These are phyloP conservation scores for Berberis thunbergii DNA, from an alignment of 164 flowering plant species.

Conservation along the genomic window DNA sequence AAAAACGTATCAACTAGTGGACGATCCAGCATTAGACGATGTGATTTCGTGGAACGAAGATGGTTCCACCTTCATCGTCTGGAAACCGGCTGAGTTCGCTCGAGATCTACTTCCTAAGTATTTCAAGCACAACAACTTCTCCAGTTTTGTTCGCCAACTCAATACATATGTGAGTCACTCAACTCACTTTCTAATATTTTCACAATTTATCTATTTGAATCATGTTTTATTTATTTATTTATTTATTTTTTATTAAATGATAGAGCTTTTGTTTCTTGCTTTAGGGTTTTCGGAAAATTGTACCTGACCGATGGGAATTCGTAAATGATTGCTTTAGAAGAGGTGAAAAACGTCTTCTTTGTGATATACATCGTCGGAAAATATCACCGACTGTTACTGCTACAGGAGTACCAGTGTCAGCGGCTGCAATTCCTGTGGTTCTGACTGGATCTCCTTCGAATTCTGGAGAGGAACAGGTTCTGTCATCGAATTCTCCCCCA, in stretches of 20 bases:
- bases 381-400: slow-evolving; percentile 9
- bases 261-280: neutral
- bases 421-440: slow-evolving; percentile 9
- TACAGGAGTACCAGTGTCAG: slow-evolving; percentile 13
- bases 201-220: neutral
- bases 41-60: slow-evolving; percentile 32
- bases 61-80: slow-evolving; percentile 32
- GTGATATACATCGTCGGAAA: slow-evolving; percentile 29
- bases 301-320: slow-evolving; percentile 35
- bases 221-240: neutral
- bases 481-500: slow-evolving; percentile 36
- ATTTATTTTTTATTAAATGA: neutral
- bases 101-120: slow-evolving; percentile 29
- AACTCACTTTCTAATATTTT: neutral
- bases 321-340: slow-evolving; percentile 26
- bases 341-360: slow-evolving; percentile 25
- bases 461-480: slow-evolving; percentile 65
- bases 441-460: slow-evolving; percentile 38
- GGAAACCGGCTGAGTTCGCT: slow-evolving; percentile 30
- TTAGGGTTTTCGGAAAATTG: slow-evolving; percentile 33
- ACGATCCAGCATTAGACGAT: slow-evolving; percentile 30
- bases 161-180: slow-evolving; percentile 31
- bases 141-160: slow-evolving; percentile 38
- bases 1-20: slow-evolving; percentile 31
- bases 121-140: slow-evolving; percentile 35